phyloP scores from a whole-genome alignment of 2,329 filamentous ascomycete genomes.

The Chrysoporthe austroafricana region DNA sequence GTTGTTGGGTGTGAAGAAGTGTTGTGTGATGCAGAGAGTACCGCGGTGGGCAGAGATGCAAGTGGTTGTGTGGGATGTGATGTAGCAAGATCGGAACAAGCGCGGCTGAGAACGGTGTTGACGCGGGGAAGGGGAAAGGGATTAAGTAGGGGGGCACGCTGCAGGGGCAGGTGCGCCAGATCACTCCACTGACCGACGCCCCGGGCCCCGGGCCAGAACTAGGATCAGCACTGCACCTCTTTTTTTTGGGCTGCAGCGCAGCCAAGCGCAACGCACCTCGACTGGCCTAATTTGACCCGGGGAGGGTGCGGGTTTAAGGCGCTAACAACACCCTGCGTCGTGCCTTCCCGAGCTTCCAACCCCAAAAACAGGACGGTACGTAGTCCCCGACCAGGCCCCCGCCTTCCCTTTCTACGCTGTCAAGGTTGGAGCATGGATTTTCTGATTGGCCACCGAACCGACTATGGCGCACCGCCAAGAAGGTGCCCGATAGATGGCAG shows the following conservation, averaged over 20 bases:
- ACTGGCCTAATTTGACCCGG: neutral
- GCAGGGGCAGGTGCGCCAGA: constrained; percentile 18
- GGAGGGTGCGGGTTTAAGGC: no score
- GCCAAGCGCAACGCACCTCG: no score
- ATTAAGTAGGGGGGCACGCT: constrained; percentile 26
- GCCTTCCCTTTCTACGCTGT: no score
- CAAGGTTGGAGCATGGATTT: no score
- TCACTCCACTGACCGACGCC: constrained; percentile 5
- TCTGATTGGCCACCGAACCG: no score
- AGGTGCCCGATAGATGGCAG: no score
- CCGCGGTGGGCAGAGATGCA: constrained; percentile 11
- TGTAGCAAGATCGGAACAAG: constrained; percentile 14
- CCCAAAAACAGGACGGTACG: no score
- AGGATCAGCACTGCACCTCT: constrained; percentile 6
- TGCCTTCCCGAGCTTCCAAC: no score
- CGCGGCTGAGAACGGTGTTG: constrained; percentile 17
- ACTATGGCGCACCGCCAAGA: no score
- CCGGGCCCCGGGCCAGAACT: neutral
- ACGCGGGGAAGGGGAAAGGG: constrained; percentile 25
- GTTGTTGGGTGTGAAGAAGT: constrained; percentile 25
- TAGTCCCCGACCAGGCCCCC: no score
- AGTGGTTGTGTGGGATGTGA: constrained; percentile 2
- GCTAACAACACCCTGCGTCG: no score
- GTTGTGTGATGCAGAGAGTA: constrained; percentile 10
- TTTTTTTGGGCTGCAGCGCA: neutral